Evolutionary conservation across 2,329 filamentous ascomycete species (phyloP).

Genomic region (Neopestalotiopsis sp.): DNA sequence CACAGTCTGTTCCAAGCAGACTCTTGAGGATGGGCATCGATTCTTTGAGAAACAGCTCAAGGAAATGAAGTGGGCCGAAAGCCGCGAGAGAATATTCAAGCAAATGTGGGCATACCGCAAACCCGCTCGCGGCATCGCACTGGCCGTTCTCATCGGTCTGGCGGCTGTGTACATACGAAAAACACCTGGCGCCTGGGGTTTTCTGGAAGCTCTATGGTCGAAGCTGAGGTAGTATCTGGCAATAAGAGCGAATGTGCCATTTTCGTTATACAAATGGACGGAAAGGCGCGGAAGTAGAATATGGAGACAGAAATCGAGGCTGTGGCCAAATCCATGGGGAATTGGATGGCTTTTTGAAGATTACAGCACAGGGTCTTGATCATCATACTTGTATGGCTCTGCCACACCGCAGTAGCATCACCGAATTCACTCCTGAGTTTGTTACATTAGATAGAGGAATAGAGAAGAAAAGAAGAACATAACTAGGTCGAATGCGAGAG

Average conservation of each 20-base stretch:
- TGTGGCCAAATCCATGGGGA: no score
- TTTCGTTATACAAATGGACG: background rate
- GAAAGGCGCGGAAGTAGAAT: background rate
- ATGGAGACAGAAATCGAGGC: background rate
- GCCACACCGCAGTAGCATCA: no score
- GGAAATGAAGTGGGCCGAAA: slow-evolving; percentile 73
- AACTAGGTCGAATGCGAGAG: background rate
- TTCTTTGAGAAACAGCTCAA: slow-evolving; percentile 75
- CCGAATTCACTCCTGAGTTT: no score
- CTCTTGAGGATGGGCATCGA: slow-evolving; percentile 67
- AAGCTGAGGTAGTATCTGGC: background rate
- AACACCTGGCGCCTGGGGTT: slow-evolving; percentile 37
- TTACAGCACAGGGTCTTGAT: no score
- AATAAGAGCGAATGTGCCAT: background rate
- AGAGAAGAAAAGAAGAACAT: slow-evolving; percentile 21
- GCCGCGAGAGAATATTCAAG: slow-evolving; percentile 53
- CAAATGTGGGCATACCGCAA: slow-evolving; percentile 69
- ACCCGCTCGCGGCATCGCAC: slow-evolving; percentile 64
- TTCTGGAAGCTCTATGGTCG: slow-evolving; percentile 10
- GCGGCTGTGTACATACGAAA: slow-evolving; percentile 72
- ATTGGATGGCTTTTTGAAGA: no score
- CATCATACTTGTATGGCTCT: no score
- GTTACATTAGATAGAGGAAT: background rate
- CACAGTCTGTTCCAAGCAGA: slow-evolving; percentile 56
- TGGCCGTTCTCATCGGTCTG: slow-evolving; percentile 71